A percentile compares a stretch with the other conserved stretches of the same genome.
Conservation (phyloP, 1,284 basidiomycete genomes). For the Ganoderma lucidum region DNA sequence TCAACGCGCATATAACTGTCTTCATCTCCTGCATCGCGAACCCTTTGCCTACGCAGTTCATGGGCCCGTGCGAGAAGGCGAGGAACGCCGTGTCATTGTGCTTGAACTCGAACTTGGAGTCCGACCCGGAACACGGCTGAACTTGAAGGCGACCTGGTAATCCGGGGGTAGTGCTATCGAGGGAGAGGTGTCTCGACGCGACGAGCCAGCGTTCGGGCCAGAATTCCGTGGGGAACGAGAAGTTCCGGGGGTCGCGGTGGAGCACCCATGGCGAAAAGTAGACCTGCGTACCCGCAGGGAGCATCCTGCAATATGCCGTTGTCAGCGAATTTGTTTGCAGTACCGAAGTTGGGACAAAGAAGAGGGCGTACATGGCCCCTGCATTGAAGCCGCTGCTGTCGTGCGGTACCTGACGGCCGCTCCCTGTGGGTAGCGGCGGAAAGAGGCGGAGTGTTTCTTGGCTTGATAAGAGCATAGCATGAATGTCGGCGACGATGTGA, state of each 20-base stretch:
- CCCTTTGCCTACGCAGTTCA: slow-evolving; percentile 43
- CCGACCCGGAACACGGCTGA: neutral
- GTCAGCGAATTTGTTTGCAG: neutral
- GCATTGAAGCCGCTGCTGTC: slow-evolving; percentile 34
- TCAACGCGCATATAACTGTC: slow-evolving; percentile 35
- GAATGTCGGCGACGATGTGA: neutral
- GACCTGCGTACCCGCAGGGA: slow-evolving; percentile 39
- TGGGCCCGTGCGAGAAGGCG: slow-evolving; percentile 41
- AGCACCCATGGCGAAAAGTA: slow-evolving; percentile 39
- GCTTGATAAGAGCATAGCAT: slow-evolving; percentile 41
- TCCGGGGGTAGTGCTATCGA: neutral
- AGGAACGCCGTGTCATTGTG: slow-evolving; percentile 40
- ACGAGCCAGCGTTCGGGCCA: slow-evolving; percentile 44
- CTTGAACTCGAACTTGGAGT: slow-evolving; percentile 21
- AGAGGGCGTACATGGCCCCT: slow-evolving; percentile 38
- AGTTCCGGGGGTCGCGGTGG: slow-evolving; percentile 45
- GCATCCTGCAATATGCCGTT: slow-evolving; percentile 23
- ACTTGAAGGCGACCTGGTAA: neutral
- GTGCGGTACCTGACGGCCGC: slow-evolving; percentile 50
- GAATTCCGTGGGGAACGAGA: slow-evolving; percentile 39
- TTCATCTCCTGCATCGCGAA: slow-evolving; percentile 40
- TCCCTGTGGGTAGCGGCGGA: slow-evolving; percentile 59
- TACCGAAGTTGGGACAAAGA: neutral
- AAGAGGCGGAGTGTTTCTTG: slow-evolving; percentile 65
- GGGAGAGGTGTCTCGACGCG: slow-evolving; percentile 13